phyloP scores from a whole-genome alignment of 495 filamentous ascomycete species.

The Xylaria longipes region DNA sequence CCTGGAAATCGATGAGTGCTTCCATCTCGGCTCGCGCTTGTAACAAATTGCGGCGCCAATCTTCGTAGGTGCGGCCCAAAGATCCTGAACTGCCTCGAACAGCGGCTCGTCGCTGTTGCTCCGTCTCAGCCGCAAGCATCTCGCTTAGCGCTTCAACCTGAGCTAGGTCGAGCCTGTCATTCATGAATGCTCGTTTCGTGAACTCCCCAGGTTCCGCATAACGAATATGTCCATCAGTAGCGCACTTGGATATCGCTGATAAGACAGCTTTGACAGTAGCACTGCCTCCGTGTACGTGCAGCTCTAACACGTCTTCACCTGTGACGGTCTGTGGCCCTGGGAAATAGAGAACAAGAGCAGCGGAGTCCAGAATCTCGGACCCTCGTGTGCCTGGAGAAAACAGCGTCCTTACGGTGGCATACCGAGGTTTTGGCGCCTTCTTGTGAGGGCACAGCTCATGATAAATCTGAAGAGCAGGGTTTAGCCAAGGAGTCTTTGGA shows the following conservation, averaged over 20 bases:
- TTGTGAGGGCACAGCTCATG: slow-evolving; percentile 71
- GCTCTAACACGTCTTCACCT: slow-evolving; percentile 89
- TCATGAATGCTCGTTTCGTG: slow-evolving; percentile 89
- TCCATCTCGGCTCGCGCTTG: slow-evolving; percentile 89
- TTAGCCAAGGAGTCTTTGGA: slow-evolving; percentile 15
- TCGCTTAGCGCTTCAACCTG: slow-evolving; percentile 94
- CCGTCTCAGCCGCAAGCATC: slow-evolving; percentile 83
- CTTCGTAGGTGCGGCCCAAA: slow-evolving; percentile 80
- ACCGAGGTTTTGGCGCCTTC: slow-evolving; percentile 70
- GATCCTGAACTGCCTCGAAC: slow-evolving; percentile 75
- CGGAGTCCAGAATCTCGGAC: slow-evolving; percentile 72
- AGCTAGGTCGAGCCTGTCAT: slow-evolving; percentile 83
- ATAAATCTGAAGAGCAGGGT: slow-evolving; percentile 67
- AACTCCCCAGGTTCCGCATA: slow-evolving; percentile 97
- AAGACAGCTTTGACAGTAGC: slow-evolving; percentile 89
- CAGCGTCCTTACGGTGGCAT: slow-evolving; percentile 78
- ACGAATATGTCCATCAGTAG: slow-evolving; percentile 58
- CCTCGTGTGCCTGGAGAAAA: slow-evolving; percentile 62
- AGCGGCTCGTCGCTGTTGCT: slow-evolving; percentile 88
- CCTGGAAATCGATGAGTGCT: slow-evolving; percentile 94
- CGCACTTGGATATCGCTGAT: slow-evolving; percentile 66
- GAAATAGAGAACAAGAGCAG: slow-evolving; percentile 87
- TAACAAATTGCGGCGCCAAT: slow-evolving; percentile 78
- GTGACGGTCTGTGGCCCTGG: slow-evolving; percentile 84
- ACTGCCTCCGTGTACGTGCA: slow-evolving; percentile 92